Evolutionary conservation across 306 rosid species (phyloP).

Genomic region (Castanea crenata): DNA sequence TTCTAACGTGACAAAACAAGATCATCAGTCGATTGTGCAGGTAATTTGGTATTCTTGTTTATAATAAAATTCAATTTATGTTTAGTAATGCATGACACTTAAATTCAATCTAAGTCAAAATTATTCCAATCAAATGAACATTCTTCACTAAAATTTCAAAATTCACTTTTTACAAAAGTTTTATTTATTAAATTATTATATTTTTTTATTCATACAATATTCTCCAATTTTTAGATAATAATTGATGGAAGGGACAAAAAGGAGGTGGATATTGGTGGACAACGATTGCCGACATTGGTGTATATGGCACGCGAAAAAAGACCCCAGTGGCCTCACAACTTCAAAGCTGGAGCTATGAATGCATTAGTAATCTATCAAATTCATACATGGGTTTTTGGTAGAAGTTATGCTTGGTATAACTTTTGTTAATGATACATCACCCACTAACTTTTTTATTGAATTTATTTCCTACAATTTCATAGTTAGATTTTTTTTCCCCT

Average conservation of each 20-base stretch:
- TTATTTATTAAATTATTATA: no score
- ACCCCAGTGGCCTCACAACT: slow-evolving; percentile 57
- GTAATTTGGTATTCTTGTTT: slow-evolving; percentile 15
- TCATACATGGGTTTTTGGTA: no score
- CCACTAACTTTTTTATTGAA: no score
- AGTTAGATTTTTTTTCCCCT: no score
- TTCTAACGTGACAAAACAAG: slow-evolving; percentile 39
- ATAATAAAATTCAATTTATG: no score
- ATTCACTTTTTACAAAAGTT: neutral
- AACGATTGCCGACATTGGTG: slow-evolving; percentile 48
- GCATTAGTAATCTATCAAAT: slow-evolving; percentile 40
- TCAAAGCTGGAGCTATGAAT: slow-evolving; percentile 81
- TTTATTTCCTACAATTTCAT: no score
- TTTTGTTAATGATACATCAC: no score
- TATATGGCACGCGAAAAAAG: slow-evolving; percentile 71
- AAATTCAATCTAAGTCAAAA: no score
- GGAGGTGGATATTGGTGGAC: slow-evolving; percentile 44
- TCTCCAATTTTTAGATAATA: slow-evolving; percentile 34
- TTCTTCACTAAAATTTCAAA: neutral
- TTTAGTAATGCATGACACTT: no score
- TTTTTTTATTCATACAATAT: no score
- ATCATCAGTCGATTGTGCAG: slow-evolving; percentile 67
- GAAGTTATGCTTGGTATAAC: no score
- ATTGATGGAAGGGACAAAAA: slow-evolving; percentile 48
- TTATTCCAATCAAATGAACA: no score